phyloP scores from a whole-genome alignment of 2,329 filamentous ascomycete species.

The Clonostachys chloroleuca region DNA sequence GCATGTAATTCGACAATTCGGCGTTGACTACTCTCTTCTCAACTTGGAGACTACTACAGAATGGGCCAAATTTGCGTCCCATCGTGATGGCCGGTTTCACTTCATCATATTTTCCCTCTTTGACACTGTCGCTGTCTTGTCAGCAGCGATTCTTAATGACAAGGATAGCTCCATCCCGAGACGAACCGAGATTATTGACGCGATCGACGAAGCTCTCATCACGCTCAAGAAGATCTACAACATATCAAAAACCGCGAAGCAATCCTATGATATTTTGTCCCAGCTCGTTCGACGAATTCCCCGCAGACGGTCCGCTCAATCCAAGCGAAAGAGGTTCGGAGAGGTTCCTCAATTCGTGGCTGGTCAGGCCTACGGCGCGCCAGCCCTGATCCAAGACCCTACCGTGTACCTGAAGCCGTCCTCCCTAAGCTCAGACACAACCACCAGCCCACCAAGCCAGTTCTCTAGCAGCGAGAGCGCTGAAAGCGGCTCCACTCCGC shows the following conservation, averaged over 20 bases:
- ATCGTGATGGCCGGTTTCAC: constrained; percentile 42
- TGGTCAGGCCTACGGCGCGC: too few relatives aligned
- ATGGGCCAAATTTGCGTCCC: constrained; percentile 36
- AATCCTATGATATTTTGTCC: constrained; percentile 23
- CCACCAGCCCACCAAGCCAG: neutral
- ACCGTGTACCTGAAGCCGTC: neutral
- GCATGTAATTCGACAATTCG: constrained; percentile 25
- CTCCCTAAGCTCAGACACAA: neutral
- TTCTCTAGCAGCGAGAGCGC: neutral
- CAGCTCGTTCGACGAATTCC: constrained; percentile 20
- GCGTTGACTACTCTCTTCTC: constrained; percentile 34
- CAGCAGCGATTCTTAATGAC: constrained; percentile 45
- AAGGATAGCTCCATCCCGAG: constrained; percentile 26
- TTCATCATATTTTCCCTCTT: constrained; percentile 47
- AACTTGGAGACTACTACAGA: constrained; percentile 29
- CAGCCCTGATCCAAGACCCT: neutral
- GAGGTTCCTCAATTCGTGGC: too few relatives aligned
- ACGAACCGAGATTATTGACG: constrained; percentile 28
- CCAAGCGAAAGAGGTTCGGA: too few relatives aligned
- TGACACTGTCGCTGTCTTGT: constrained; percentile 42
- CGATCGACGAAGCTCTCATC: constrained; percentile 25
- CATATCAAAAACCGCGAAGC: constrained; percentile 24
- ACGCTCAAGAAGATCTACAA: constrained; percentile 21
- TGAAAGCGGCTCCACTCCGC: neutral
- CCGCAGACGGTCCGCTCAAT: neutral